Evolutionary conservation across 1,284 basidiomycete species (phyloP).

Genomic region (Malassezia restricta): DNA sequence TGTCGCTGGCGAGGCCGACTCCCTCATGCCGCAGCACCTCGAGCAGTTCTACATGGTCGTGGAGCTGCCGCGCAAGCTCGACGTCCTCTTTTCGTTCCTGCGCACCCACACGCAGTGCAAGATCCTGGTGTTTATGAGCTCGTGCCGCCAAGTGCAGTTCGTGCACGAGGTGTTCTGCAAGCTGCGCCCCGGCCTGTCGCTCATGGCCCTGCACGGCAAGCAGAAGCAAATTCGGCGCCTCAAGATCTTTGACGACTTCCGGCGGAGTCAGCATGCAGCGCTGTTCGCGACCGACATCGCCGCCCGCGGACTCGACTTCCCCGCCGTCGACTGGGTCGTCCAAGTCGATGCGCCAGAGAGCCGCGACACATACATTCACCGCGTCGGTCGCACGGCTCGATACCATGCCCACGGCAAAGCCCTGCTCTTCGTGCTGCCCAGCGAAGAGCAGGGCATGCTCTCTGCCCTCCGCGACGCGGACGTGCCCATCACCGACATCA

Average conservation of each 20-base stretch:
- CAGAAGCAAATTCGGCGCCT: constrained; percentile 86
- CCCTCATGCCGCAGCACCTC: constrained; percentile 58
- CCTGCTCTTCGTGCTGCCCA: constrained; percentile 70
- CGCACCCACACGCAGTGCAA: constrained; percentile 87
- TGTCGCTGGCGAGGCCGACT: constrained; percentile 51
- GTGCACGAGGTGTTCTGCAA: constrained; percentile 92
- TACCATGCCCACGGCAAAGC: constrained; percentile 83
- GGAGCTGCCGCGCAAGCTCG: constrained; percentile 74
- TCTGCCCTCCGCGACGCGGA: constrained; percentile 61
- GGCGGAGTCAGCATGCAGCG: constrained; percentile 33
- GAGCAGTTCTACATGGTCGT: constrained; percentile 84
- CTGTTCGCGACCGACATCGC: constrained; percentile 72
- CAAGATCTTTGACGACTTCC: constrained; percentile 41
- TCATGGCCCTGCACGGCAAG: constrained; percentile 88
- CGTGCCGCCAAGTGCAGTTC: constrained; percentile 75
- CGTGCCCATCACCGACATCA: constrained; percentile 61
- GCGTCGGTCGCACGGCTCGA: constrained; percentile 86
- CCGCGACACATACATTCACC: constrained; percentile 94
- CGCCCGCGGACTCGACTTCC: constrained; percentile 91
- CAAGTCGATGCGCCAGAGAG: constrained; percentile 97
- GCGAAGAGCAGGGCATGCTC: constrained; percentile 81
- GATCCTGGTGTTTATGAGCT: constrained; percentile 83
- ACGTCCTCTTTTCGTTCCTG: constrained; percentile 86
- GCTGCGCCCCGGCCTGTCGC: constrained; percentile 79
- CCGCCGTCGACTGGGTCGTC: constrained; percentile 90